Conservation (phyloP, 2,329 filamentous ascomycete species). For the Ciborinia camelliae region DNA sequence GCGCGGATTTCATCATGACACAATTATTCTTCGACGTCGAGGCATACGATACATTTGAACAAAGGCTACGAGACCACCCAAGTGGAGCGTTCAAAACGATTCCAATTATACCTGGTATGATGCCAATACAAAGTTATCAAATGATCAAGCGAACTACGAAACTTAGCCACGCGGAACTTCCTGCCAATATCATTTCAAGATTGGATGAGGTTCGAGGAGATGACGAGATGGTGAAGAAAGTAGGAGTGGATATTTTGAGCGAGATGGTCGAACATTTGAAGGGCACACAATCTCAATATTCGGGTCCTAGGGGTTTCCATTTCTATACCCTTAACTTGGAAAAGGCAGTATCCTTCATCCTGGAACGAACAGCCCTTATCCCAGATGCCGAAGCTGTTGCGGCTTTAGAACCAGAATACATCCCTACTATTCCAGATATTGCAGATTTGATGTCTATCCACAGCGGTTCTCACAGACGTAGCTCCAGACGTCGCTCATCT, state of each 20-base stretch:
- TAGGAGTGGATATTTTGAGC: slow-evolving; percentile 77
- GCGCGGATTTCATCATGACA: slow-evolving; percentile 97
- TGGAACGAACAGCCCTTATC: slow-evolving; percentile 83
- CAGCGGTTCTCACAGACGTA: slow-evolving; percentile 17
- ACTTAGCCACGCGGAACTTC: slow-evolving; percentile 83
- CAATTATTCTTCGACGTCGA: slow-evolving; percentile 92
- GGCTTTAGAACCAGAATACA: slow-evolving; percentile 43
- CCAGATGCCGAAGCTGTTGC: slow-evolving; percentile 50
- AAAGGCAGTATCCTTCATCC: slow-evolving; percentile 89
- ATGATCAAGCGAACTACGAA: slow-evolving; percentile 94
- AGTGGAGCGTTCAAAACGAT: slow-evolving; percentile 83
- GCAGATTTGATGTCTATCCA: slow-evolving; percentile 34
- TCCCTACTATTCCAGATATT: slow-evolving; percentile 34
- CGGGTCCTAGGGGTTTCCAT: slow-evolving; percentile 76
- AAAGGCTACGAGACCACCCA: slow-evolving; percentile 70
- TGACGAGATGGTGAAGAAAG: slow-evolving; percentile 75
- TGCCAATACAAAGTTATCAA: slow-evolving; percentile 97
- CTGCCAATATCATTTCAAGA: slow-evolving; percentile 64
- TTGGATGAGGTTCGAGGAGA: slow-evolving; percentile 72
- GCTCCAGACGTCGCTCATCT: slow-evolving; percentile 43
- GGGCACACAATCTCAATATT: slow-evolving; percentile 52
- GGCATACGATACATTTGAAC: slow-evolving; percentile 79
- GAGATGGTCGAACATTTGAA: slow-evolving; percentile 80
- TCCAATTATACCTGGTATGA: slow-evolving; percentile 88
- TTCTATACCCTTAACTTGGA: slow-evolving; percentile 97